Conservation (phyloP, 148 eudicot genomes). For the Pouteria glomerata region DNA sequence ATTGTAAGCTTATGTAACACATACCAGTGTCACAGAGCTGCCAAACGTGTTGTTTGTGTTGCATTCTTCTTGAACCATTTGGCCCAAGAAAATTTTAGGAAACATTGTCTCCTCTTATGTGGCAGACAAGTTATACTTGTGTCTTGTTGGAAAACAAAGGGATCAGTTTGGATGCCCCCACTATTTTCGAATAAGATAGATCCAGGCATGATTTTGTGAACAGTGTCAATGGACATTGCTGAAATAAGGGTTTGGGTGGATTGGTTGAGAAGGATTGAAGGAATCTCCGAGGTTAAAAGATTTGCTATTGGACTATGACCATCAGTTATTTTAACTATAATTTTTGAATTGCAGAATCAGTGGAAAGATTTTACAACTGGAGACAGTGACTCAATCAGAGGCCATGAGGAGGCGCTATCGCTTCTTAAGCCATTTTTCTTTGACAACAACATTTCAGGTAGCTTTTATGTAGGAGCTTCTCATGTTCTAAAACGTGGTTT, state of each 20-base stretch:
- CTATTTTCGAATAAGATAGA: too few relatives aligned
- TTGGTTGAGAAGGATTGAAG: background rate
- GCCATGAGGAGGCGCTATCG: conserved; percentile 91
- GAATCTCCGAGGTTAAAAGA: background rate
- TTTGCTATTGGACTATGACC: background rate
- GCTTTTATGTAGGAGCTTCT: background rate
- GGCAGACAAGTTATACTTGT: too few relatives aligned
- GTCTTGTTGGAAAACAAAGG: background rate
- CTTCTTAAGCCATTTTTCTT: conserved; percentile 79
- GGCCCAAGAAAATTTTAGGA: background rate
- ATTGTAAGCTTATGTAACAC: too few relatives aligned
- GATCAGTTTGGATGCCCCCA: too few relatives aligned
- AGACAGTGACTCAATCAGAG: conserved; percentile 89
- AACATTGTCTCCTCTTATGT: background rate
- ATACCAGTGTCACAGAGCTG: background rate
- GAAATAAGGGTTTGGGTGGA: background rate
- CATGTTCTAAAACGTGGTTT: background rate
- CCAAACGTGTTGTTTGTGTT: background rate
- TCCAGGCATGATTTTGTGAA: background rate
- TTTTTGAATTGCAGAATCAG: conserved; percentile 47
- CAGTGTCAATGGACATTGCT: background rate
- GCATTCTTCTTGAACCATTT: background rate
- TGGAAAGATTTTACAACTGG: conserved; percentile 83
- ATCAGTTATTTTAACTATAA: conserved; percentile 9
- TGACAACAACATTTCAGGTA: conserved; percentile 94